These are phyloP conservation scores for Scutellaria minor DNA, from an alignment of 257 asterid genomes.

Conservation along the genomic window DNA sequence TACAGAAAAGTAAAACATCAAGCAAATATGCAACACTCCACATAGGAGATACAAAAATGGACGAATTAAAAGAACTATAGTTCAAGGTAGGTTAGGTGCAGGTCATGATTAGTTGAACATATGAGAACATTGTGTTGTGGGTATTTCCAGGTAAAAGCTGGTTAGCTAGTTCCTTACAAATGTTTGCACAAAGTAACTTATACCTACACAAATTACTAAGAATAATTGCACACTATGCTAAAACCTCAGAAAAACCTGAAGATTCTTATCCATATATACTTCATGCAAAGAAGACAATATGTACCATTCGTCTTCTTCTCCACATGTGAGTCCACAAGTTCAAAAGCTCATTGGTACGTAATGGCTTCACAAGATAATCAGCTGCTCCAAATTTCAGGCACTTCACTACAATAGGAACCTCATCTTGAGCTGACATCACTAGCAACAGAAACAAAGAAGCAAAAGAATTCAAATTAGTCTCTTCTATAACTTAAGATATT, in stretches of 20 bases:
- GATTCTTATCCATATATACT: conserved; percentile 13
- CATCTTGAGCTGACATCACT: conserved; percentile 88
- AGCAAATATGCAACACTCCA: conserved; percentile 23
- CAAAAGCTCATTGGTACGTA: conserved; percentile 91
- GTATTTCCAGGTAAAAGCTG: not conserved
- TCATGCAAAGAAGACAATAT: conserved; percentile 28
- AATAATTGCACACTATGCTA: conserved; percentile 5
- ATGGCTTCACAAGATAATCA: conserved; percentile 97
- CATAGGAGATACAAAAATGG: conserved; percentile 23
- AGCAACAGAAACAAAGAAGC: conserved; percentile 34
- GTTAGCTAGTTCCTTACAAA: conserved; percentile 10
- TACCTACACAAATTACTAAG: not conserved
- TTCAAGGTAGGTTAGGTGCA: conserved; percentile 24
- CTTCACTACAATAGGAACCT: conserved; percentile 68
- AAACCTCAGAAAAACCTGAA: not conserved
- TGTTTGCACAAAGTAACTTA: conserved; percentile 3
- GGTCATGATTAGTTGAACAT: conserved; percentile 8
- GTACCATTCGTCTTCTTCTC: conserved; percentile 92
- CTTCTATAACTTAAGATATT: not conserved
- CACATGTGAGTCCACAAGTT: conserved; percentile 99
- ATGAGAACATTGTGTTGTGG: not conserved
- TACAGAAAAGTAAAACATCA: conserved; percentile 23
- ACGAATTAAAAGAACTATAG: conserved; percentile 28
- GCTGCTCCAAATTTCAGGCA: conserved; percentile 96
- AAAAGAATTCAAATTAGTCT: conserved; percentile 8